Evolutionary conservation across 2,329 filamentous ascomycete species (phyloP).

Genomic region (Colletotrichum lini): DNA sequence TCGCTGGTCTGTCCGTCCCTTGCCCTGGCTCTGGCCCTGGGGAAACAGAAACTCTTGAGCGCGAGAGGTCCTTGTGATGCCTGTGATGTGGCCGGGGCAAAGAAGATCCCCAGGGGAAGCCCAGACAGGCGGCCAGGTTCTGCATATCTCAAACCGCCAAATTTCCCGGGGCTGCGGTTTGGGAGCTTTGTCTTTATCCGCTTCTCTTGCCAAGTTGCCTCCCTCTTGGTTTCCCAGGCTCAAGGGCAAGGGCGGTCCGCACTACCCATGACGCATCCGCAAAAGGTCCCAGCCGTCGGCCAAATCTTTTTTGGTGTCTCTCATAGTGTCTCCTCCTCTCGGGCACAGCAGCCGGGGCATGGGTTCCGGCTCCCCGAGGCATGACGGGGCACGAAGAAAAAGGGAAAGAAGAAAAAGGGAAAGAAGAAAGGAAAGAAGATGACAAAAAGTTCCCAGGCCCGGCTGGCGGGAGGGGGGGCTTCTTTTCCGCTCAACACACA

Average conservation of each 20-base stretch:
- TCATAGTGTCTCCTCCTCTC: not conserved
- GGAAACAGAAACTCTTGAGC: not conserved
- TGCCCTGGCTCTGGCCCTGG: not conserved
- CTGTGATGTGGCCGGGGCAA: not conserved
- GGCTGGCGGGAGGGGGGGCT: not conserved
- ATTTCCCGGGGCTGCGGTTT: constrained; percentile 41
- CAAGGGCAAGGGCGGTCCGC: not conserved
- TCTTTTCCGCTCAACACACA: constrained; percentile 11
- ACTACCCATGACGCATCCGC: not conserved
- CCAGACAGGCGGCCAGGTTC: constrained; percentile 11
- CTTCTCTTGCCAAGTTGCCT: not conserved
- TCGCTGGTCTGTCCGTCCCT: not conserved
- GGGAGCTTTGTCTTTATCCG: constrained; percentile 26
- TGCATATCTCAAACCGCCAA: constrained; percentile 36
- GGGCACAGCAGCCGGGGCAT: constrained; percentile 31
- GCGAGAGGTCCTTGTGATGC: not conserved
- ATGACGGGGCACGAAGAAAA: constrained; percentile 9
- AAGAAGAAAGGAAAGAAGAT: constrained; percentile 12
- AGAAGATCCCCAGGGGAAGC: constrained; percentile 3
- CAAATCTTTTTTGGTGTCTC: constrained; percentile 8
- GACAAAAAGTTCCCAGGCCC: not conserved
- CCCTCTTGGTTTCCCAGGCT: constrained; percentile 1
- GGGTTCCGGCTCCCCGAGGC: constrained; percentile 31
- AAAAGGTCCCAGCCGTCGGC: constrained; percentile 8
- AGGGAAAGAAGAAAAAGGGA: not conserved